Evolutionary conservation across 495 filamentous ascomycete species (phyloP).

Genomic region (Tuber magnatum): DNA sequence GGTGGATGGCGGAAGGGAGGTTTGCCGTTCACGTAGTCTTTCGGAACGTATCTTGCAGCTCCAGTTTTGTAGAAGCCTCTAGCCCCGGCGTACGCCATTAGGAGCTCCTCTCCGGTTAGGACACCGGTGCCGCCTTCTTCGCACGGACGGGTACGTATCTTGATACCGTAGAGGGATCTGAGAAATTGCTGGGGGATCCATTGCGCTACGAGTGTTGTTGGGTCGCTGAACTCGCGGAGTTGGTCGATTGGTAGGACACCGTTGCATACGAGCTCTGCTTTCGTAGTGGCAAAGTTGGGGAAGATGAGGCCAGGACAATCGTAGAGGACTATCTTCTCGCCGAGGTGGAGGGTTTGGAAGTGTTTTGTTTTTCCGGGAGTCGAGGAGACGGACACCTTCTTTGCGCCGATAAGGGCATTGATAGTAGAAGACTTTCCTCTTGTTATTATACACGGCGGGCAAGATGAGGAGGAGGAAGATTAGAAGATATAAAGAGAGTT

Average conservation of each 20-base stretch:
- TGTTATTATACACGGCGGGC: too few relatives aligned
- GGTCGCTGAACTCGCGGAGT: conserved; percentile 86
- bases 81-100: conserved; percentile 78
- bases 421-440: conserved; percentile 98
- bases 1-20: conserved; percentile 87
- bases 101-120: conserved; percentile 78
- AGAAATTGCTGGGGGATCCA: conserved; percentile 85
- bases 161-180: conserved; percentile 87
- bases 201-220: conserved; percentile 74
- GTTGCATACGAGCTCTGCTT: conserved; percentile 92
- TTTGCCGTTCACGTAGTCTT: conserved; percentile 96
- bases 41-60: conserved; percentile 77
- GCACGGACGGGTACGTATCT: conserved; percentile 67
- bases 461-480: too few relatives aligned
- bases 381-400: conserved; percentile 94
- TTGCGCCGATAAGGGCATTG: conserved; percentile 93
- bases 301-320: conserved; percentile 99
- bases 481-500: too few relatives aligned
- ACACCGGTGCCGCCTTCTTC: conserved; percentile 92
- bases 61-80: conserved; percentile 83
- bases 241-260: conserved; percentile 97
- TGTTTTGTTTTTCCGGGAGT: conserved; percentile 99
- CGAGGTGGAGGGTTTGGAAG: conserved; percentile 96
- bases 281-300: conserved; percentile 94
- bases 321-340: conserved; percentile 79